These are phyloP conservation scores for Cladosporium sp. DNA, from an alignment of 2,329 filamentous ascomycete species.

Conservation along the genomic window DNA sequence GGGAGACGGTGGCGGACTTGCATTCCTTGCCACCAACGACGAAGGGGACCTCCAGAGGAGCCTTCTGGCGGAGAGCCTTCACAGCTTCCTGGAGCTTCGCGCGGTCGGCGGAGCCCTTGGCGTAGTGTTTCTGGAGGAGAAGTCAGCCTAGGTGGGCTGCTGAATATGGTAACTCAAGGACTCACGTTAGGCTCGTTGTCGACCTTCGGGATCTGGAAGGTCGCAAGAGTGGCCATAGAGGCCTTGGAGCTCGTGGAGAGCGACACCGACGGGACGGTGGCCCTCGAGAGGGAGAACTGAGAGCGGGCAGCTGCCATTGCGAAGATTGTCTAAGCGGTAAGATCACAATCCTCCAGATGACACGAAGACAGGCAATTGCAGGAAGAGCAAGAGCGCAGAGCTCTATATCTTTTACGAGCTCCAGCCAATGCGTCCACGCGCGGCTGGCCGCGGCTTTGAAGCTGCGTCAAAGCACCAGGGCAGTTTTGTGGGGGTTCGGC, in stretches of 20 bases:
- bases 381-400: background rate
- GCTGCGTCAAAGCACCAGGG: no score
- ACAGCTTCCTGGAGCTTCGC: conserved; percentile 69
- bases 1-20: conserved; percentile 57
- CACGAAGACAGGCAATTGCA: background rate
- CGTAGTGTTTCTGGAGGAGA: conserved; percentile 69
- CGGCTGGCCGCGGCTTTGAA: conserved; percentile 9
- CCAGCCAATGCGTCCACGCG: conserved; percentile 6
- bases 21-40: conserved; percentile 66
- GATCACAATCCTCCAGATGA: conserved; percentile 3
- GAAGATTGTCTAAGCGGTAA: background rate
- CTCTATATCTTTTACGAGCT: conserved; percentile 9
- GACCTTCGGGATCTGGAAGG: conserved; percentile 81
- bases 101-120: conserved; percentile 73
- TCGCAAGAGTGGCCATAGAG: conserved; percentile 56
- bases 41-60: conserved; percentile 72
- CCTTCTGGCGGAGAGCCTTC: conserved; percentile 59
- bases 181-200: conserved; percentile 93
- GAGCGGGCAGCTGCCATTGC: conserved; percentile 9
- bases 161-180: background rate
- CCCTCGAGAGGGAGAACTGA: conserved; percentile 7
- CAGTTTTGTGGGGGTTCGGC: background rate
- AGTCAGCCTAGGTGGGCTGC: conserved; percentile 11
- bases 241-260: conserved; percentile 6
- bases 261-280: conserved; percentile 5